Conservation (phyloP, 2,329 filamentous ascomycete species). For the Dactylella cylindrospora region DNA sequence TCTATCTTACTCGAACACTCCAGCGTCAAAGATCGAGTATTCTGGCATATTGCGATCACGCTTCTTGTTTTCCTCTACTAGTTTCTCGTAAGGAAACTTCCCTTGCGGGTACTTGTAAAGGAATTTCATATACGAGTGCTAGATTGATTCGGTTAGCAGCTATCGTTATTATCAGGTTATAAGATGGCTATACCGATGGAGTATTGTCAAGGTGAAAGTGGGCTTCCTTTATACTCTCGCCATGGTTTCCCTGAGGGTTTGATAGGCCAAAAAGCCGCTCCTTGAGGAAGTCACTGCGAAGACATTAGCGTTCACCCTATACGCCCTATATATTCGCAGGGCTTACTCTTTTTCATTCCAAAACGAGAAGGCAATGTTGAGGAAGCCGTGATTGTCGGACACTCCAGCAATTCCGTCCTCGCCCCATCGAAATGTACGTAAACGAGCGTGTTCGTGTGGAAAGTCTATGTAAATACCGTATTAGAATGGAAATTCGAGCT, state of each 20-base stretch:
- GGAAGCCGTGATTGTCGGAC: slow-evolving; percentile 69
- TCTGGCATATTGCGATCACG: slow-evolving; percentile 76
- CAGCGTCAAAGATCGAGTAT: slow-evolving; percentile 89
- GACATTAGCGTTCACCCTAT: slow-evolving; percentile 22
- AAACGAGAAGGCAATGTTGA: slow-evolving; percentile 93
- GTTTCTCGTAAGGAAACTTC: slow-evolving; percentile 86
- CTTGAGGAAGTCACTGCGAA: slow-evolving; percentile 78
- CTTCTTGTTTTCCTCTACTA: slow-evolving; percentile 78
- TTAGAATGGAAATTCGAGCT: not conserved
- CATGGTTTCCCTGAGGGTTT: slow-evolving; percentile 95
- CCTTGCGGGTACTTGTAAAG: slow-evolving; percentile 96
- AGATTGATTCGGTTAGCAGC: slow-evolving; percentile 19
- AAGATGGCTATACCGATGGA: slow-evolving; percentile 60
- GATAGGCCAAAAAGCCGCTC: slow-evolving; percentile 92
- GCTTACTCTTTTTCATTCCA: slow-evolving; percentile 95
- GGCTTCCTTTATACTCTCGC: slow-evolving; percentile 93
- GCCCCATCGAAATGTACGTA: slow-evolving; percentile 88
- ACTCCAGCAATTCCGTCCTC: slow-evolving; percentile 97
- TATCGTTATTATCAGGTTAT: slow-evolving; percentile 45
- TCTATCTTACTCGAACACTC: slow-evolving; percentile 66
- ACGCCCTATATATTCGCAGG: not conserved
- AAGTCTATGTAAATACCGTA: slow-evolving; percentile 65
- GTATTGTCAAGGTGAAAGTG: slow-evolving; percentile 97
- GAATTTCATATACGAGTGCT: slow-evolving; percentile 99
- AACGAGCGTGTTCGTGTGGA: slow-evolving; percentile 85